These are phyloP conservation scores for Trifolium repens DNA, from an alignment of 306 rosid genomes.

Conservation along the genomic window DNA sequence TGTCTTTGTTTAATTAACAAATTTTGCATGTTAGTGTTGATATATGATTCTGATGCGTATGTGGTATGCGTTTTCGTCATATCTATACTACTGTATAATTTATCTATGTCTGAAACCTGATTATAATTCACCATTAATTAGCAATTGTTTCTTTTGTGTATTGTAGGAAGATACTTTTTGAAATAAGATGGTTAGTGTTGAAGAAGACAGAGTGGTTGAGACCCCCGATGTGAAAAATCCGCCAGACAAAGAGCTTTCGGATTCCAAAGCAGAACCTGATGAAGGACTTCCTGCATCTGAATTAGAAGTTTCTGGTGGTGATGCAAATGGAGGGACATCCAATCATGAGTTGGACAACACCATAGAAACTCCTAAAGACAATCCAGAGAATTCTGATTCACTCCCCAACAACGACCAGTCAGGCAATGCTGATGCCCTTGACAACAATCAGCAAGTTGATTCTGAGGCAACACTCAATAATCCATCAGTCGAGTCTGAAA, in stretches of 20 bases:
- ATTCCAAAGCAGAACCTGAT: conserved; percentile 15
- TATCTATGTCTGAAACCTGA: not conserved
- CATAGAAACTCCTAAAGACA: conserved; percentile 12
- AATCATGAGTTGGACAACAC: conserved; percentile 26
- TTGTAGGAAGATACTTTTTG: conserved; percentile 46
- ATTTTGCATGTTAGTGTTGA: conserved; percentile 3
- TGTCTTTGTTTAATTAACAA: not conserved
- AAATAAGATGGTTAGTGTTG: conserved; percentile 54
- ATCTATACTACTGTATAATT: not conserved
- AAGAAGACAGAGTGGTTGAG: conserved; percentile 51
- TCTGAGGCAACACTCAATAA: conserved; percentile 18
- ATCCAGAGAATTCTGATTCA: conserved; percentile 31
- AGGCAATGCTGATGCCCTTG: conserved; percentile 30
- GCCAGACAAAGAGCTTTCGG: conserved; percentile 37
- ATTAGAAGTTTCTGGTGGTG: conserved; percentile 37
- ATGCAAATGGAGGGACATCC: conserved; percentile 33
- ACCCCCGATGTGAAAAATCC: conserved; percentile 34
- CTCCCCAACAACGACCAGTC: not conserved
- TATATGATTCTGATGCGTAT: not conserved
- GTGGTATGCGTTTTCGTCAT: conserved; percentile 19
- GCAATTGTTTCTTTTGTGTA: conserved; percentile 30
- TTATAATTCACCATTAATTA: conserved; percentile 6
- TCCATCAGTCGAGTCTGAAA: conserved; percentile 34
- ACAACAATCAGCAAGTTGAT: conserved; percentile 28
- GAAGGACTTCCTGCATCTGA: conserved; percentile 39